phyloP scores from a whole-genome alignment of 371 early-diverging fungal genomes.

The Blyttiomyces sp. region DNA sequence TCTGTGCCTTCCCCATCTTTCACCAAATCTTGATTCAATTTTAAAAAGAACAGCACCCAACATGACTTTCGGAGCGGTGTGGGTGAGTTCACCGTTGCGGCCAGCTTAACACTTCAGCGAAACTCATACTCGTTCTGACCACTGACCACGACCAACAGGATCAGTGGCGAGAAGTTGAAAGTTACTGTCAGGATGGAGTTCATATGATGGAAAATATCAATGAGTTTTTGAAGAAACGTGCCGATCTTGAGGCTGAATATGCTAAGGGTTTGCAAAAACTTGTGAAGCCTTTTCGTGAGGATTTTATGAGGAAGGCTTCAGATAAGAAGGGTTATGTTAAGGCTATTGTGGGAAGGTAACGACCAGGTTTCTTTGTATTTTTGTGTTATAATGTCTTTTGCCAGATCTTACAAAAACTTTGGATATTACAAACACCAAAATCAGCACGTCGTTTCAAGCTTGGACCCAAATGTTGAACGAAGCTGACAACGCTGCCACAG shows the following conservation, averaged over 20 bases:
- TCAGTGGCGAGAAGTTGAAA: slow-evolving; percentile 30
- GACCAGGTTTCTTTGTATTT: too few relatives aligned
- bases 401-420: too few relatives aligned
- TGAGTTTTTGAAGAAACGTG: slow-evolving; percentile 29
- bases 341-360: slow-evolving; percentile 1
- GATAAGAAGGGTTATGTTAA: background rate
- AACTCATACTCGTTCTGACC: too few relatives aligned
- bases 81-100: too few relatives aligned
- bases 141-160: slow-evolving; percentile 22
- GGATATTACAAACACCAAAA: too few relatives aligned
- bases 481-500: slow-evolving; percentile 23
- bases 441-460: slow-evolving; percentile 29
- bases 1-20: too few relatives aligned
- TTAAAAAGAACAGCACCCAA: too few relatives aligned
- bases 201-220: slow-evolving; percentile 24
- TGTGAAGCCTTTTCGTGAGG: slow-evolving; percentile 27
- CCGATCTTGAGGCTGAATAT: slow-evolving; percentile 32
- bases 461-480: slow-evolving; percentile 32
- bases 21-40: too few relatives aligned
- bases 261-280: slow-evolving; percentile 25
- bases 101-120: too few relatives aligned
- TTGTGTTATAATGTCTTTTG: too few relatives aligned
- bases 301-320: slow-evolving; percentile 7
- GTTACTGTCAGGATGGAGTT: slow-evolving; percentile 8
- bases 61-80: too few relatives aligned